Percentiles rank a stretch among this genome's conserved stretches.
These are phyloP conservation scores for Debaryomyces sp. DNA, from an alignment of 1,139 yeast species.

Conservation along the genomic window DNA sequence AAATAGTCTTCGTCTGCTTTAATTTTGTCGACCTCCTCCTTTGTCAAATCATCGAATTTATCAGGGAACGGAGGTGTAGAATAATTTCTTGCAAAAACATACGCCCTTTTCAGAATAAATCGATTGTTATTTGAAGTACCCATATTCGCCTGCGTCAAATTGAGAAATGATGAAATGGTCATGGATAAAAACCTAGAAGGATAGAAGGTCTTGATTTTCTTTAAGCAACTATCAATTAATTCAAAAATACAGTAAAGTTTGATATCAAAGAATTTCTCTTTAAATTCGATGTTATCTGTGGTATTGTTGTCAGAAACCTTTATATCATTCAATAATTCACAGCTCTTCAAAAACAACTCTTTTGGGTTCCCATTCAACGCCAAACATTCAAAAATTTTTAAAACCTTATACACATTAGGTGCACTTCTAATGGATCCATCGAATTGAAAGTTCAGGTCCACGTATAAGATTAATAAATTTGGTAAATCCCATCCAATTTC, in stretches of 20 bases:
- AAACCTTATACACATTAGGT: conserved; percentile 39
- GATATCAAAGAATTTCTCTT: conserved; percentile 49
- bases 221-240: conserved; percentile 54
- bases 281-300: conserved; percentile 12
- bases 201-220: conserved; percentile 59
- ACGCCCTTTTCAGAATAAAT: conserved; percentile 62
- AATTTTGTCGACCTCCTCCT: conserved; percentile 42
- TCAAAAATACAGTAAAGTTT: conserved; percentile 68
- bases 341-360: conserved; percentile 69
- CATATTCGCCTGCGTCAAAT: conserved; percentile 46
- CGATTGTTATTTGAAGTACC: conserved; percentile 22
- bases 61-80: conserved; percentile 48
- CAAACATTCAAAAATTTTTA: conserved; percentile 59
- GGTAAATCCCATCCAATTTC: conserved; percentile 94
- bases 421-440: conserved; percentile 27
- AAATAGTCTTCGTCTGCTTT: conserved; percentile 56
- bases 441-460: conserved; percentile 26
- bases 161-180: conserved; percentile 58
- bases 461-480: conserved; percentile 51
- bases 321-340: conserved; percentile 55
- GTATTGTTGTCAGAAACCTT: conserved; percentile 17
- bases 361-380: conserved; percentile 75
- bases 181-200: conserved; percentile 80
- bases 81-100: conserved; percentile 69
- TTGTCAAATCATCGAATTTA: conserved; percentile 27